Percentiles rank a stretch among this genome's conserved stretches.
These are phyloP conservation scores for Primulina huaijiensis DNA, from an alignment of 257 asterid genomes.

Conservation along the genomic window DNA sequence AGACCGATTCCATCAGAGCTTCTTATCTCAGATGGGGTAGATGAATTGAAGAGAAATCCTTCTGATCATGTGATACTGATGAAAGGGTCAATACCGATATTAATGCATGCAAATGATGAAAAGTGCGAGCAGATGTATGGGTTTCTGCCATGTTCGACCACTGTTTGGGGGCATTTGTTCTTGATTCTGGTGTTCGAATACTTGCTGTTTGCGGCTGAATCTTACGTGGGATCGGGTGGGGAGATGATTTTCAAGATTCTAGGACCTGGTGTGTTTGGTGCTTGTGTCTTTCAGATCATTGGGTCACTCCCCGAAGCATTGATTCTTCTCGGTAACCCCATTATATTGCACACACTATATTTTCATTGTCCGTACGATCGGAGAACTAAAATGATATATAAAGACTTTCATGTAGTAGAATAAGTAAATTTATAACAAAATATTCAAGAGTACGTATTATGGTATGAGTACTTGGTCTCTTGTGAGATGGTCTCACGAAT, in stretches of 20 bases:
- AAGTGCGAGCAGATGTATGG: constrained; percentile 51
- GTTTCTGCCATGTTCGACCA: constrained; percentile 47
- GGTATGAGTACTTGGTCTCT: too few relatives aligned
- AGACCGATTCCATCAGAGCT: neutral
- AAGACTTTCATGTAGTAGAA: too few relatives aligned
- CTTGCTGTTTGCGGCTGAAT: constrained; percentile 48
- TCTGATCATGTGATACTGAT: constrained; percentile 5
- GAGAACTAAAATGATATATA: too few relatives aligned
- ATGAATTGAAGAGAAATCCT: neutral
- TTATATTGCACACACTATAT: too few relatives aligned
- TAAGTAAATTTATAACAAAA: too few relatives aligned
- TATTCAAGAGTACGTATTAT: too few relatives aligned
- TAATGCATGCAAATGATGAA: neutral
- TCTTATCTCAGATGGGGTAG: constrained; percentile 20
- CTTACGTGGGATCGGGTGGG: constrained; percentile 49
- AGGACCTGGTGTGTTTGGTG: constrained; percentile 65
- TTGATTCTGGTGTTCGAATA: constrained; percentile 50
- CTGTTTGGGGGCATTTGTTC: constrained; percentile 44
- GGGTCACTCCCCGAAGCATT: constrained; percentile 53
- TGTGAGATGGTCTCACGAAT: too few relatives aligned
- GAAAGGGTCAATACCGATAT: constrained; percentile 1
- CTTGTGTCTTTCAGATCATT: constrained; percentile 53
- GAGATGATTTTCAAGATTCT: constrained; percentile 55
- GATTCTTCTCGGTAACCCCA: constrained; percentile 44
- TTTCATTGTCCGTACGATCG: too few relatives aligned